A percentile compares a stretch with the other conserved stretches of the same genome.
These are phyloP conservation scores for Dactylonectria estremocensis DNA, from an alignment of 2,329 filamentous ascomycete genomes.

Conservation along the genomic window DNA sequence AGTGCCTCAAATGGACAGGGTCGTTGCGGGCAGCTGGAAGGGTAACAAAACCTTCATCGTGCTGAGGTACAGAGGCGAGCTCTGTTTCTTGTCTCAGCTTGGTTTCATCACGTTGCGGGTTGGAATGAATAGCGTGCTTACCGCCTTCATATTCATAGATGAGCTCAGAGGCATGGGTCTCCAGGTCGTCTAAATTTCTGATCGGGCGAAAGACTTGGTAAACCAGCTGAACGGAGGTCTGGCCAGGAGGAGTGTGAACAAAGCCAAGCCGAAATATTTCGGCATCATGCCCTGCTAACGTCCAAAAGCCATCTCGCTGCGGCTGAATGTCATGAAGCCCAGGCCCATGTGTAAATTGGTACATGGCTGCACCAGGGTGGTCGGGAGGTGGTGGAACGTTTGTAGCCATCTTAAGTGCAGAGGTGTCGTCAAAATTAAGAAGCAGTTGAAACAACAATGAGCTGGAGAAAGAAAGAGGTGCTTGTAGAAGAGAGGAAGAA, in stretches of 20 bases:
- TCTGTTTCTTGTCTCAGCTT: neutral
- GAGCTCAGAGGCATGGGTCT: neutral
- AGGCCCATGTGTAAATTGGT: neutral
- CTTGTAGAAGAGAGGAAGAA: neutral
- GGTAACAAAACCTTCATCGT: neutral
- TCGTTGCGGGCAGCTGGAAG: no score
- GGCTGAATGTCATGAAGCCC: neutral
- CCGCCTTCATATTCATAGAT: neutral
- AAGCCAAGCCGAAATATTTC: neutral
- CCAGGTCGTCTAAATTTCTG: neutral
- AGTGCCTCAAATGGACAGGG: neutral
- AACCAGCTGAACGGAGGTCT: neutral
- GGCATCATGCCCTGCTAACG: neutral
- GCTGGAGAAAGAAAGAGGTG: neutral
- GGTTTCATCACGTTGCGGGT: neutral
- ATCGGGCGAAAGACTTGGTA: neutral
- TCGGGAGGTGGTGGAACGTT: neutral
- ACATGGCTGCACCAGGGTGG: neutral
- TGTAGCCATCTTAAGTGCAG: no score
- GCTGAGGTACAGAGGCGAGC: neutral
- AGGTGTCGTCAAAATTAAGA: no score
- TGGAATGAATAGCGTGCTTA: neutral
- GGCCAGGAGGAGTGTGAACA: neutral
- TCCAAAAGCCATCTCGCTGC: neutral
- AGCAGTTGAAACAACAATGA: no score